These are phyloP conservation scores for Malassezia furfur DNA, from an alignment of 1,284 basidiomycete genomes.

Conservation along the genomic window DNA sequence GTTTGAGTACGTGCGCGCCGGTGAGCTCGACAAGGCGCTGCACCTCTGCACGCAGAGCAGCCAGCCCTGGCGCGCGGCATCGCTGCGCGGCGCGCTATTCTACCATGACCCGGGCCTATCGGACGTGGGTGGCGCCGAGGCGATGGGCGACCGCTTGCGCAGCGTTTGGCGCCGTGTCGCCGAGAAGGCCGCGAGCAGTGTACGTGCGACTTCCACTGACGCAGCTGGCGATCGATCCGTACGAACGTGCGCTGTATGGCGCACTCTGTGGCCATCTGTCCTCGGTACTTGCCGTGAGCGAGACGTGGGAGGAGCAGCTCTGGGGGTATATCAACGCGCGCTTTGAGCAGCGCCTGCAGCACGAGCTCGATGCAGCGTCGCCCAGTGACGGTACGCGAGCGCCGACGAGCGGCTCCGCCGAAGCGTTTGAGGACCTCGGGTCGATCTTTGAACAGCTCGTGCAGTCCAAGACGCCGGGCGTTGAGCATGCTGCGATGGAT, in stretches of 20 bases:
- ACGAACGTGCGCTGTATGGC: slow-evolving; percentile 77
- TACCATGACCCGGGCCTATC: slow-evolving; percentile 31
- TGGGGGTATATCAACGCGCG: slow-evolving; percentile 83
- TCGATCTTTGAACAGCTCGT: slow-evolving; percentile 37
- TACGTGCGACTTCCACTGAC: slow-evolving; percentile 49
- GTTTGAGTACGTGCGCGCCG: slow-evolving; percentile 69
- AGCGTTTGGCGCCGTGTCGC: slow-evolving; percentile 42
- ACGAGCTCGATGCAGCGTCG: slow-evolving; percentile 45
- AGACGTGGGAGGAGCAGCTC: slow-evolving; percentile 79
- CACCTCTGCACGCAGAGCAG: slow-evolving; percentile 72
- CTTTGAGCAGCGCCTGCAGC: slow-evolving; percentile 68
- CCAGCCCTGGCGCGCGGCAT: slow-evolving; percentile 83
- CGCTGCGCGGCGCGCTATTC: slow-evolving; percentile 61
- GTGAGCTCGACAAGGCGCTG: slow-evolving; percentile 70
- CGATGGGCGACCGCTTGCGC: slow-evolving; percentile 40
- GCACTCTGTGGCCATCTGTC: slow-evolving; percentile 73
- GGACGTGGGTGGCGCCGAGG: slow-evolving; percentile 3
- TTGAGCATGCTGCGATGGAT: slow-evolving; percentile 56
- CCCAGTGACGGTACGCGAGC: background rate
- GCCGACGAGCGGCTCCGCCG: background rate
- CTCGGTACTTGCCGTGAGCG: slow-evolving; percentile 65
- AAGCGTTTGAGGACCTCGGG: slow-evolving; percentile 16
- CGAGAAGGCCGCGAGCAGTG: slow-evolving; percentile 30
- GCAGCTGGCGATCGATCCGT: slow-evolving; percentile 56
- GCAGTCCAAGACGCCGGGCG: slow-evolving; percentile 29